Conservation (phyloP, 2,329 filamentous ascomycete species). For the Apiospora malaysiana region DNA sequence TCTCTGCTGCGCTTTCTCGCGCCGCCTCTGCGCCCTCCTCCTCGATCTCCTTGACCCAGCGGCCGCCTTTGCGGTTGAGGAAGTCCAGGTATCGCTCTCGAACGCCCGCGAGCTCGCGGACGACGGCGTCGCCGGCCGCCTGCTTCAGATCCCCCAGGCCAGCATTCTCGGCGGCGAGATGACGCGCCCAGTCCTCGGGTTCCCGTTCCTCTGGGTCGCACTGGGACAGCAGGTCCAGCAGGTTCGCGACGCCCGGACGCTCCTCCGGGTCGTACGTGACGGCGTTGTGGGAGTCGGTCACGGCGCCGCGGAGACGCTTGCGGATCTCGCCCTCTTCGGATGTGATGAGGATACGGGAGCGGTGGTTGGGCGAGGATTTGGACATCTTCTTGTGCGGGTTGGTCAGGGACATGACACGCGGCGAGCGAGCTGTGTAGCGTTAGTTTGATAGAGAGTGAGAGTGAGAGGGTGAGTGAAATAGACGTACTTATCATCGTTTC, state of each 20-base stretch:
- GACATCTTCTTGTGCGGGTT: slow-evolving; percentile 89
- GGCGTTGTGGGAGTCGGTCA: slow-evolving; percentile 73
- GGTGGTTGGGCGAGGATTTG: slow-evolving; percentile 72
- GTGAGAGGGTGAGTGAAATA: background rate
- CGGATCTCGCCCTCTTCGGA: slow-evolving; percentile 69
- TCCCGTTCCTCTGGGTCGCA: slow-evolving; percentile 51
- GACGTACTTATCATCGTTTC: slow-evolving; percentile 72
- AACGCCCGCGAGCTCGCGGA: slow-evolving; percentile 55
- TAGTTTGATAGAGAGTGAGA: background rate
- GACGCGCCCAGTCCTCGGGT: slow-evolving; percentile 32
- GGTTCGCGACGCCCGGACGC: slow-evolving; percentile 85
- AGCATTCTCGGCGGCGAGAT: slow-evolving; percentile 42
- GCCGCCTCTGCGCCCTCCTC: slow-evolving; percentile 31
- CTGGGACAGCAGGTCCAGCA: slow-evolving; percentile 80
- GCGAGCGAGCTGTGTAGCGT: slow-evolving; percentile 66
- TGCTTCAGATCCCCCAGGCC: slow-evolving; percentile 68
- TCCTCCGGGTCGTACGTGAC: slow-evolving; percentile 74
- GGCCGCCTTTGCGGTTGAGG: slow-evolving; percentile 50
- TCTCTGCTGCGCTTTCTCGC: slow-evolving; percentile 21
- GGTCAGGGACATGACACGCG: slow-evolving; percentile 87
- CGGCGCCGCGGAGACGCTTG: slow-evolving; percentile 72
- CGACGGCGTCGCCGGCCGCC: slow-evolving; percentile 64
- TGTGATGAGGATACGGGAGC: slow-evolving; percentile 83
- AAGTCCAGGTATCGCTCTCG: slow-evolving; percentile 55
- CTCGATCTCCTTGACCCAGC: slow-evolving; percentile 63